phyloP scores from a whole-genome alignment of 805 yeast species.

The Nematodospora valgi region DNA sequence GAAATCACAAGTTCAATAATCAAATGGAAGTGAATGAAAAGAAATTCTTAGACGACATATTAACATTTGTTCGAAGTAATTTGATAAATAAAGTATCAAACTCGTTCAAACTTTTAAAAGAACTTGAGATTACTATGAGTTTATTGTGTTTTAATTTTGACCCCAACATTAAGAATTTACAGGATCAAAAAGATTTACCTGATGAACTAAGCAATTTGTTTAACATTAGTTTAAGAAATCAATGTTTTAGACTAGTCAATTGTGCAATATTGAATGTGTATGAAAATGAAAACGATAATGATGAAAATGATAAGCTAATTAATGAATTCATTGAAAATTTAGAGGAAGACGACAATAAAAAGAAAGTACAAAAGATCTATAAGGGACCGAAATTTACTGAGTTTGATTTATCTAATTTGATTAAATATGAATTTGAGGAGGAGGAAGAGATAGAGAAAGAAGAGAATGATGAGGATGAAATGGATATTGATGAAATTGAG shows the following conservation, averaged over 20 bases:
- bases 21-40: constrained; percentile 31
- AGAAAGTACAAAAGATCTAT: constrained; percentile 12
- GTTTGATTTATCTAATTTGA: constrained; percentile 16
- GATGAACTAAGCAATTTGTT: constrained; percentile 51
- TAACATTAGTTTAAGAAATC: constrained; percentile 57
- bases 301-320: constrained; percentile 7
- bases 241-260: constrained; percentile 70
- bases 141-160: constrained; percentile 54
- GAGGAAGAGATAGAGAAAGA: constrained; percentile 11
- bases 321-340: constrained; percentile 6
- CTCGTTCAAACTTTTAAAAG: constrained; percentile 58
- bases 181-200: constrained; percentile 47
- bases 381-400: constrained; percentile 19
- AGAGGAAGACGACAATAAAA: constrained; percentile 4
- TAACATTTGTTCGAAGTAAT: constrained; percentile 59
- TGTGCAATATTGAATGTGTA: constrained; percentile 50
- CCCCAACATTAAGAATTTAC: constrained; percentile 24
- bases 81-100: constrained; percentile 59
- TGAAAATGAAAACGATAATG: constrained; percentile 10
- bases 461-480: constrained; percentile 4
- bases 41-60: constrained; percentile 49
- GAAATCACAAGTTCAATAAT: constrained; percentile 37
- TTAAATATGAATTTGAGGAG: constrained; percentile 4
- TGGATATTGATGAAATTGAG: constrained; percentile 7
- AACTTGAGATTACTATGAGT: constrained; percentile 82